Percentiles rank a stretch among this genome's conserved stretches.
Conservation (phyloP, 2,329 filamentous ascomycete species). For the Curvularia eragrostidis region DNA sequence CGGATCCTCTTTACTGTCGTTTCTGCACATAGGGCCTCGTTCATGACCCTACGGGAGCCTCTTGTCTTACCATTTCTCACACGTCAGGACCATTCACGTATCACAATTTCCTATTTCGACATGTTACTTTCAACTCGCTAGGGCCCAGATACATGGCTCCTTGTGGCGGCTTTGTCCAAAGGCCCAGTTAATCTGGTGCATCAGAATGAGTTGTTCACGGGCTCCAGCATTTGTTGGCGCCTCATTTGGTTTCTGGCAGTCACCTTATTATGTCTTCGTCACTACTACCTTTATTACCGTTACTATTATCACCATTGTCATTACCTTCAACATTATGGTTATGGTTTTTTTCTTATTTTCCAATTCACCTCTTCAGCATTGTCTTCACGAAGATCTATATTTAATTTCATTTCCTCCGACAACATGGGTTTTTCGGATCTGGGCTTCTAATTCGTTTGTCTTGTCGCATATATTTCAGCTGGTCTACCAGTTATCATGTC, state of each 20-base stretch:
- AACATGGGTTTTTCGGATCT: background rate
- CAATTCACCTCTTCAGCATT: background rate
- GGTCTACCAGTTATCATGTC: background rate
- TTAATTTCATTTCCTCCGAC: background rate
- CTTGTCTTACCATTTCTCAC: background rate
- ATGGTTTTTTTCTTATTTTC: background rate
- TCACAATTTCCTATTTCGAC: background rate
- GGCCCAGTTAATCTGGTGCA: background rate
- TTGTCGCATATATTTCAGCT: background rate
- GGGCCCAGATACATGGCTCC: background rate
- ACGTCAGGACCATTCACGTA: background rate
- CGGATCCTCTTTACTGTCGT: background rate
- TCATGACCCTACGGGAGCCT: slow-evolving; percentile 4
- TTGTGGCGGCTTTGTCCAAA: background rate
- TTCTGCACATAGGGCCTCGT: background rate
- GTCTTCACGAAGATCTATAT: slow-evolving; percentile 1
- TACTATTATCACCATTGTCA: background rate
- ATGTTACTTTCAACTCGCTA: background rate
- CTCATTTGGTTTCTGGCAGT: background rate
- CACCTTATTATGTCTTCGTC: background rate
- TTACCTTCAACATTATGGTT: background rate
- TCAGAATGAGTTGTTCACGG: background rate
- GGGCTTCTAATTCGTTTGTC: background rate
- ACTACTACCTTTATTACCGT: background rate
- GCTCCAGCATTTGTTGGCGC: background rate